Evolutionary conservation across 495 filamentous ascomycete genomes (phyloP).

Genomic region (Parachaetomium inaequale): DNA sequence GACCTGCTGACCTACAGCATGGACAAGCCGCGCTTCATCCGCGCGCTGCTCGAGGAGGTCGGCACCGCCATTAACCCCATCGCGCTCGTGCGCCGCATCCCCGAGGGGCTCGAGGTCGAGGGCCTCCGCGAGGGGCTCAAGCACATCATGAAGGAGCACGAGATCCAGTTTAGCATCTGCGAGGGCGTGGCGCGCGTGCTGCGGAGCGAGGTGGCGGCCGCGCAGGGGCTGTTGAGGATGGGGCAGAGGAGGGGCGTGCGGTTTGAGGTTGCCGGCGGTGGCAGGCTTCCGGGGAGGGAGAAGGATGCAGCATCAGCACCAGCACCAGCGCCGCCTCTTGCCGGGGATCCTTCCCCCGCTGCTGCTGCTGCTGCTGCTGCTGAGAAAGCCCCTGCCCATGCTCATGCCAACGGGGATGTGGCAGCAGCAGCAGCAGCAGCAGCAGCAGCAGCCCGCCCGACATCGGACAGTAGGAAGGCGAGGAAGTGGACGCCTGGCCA

Average conservation of each 20-base stretch:
- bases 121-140: slow-evolving; percentile 80
- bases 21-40: slow-evolving; percentile 93
- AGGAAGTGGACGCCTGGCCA: slow-evolving; percentile 45
- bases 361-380: slow-evolving; percentile 12
- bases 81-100: slow-evolving; percentile 82
- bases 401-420: slow-evolving; percentile 18
- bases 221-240: slow-evolving; percentile 70
- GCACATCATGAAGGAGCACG: slow-evolving; percentile 85
- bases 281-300: slow-evolving; percentile 7
- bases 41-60: slow-evolving; percentile 86
- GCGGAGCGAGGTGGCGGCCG: slow-evolving; percentile 76
- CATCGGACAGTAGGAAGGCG: slow-evolving; percentile 1
- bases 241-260: slow-evolving; percentile 82
- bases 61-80: slow-evolving; percentile 90
- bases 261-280: slow-evolving; percentile 64
- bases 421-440: slow-evolving; percentile 9
- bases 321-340: background rate
- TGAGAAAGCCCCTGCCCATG: background rate
- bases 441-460: too few species aligned
- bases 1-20: slow-evolving; percentile 92
- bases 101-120: slow-evolving; percentile 84
- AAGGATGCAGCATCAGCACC: slow-evolving; percentile 22
- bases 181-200: slow-evolving; percentile 85
- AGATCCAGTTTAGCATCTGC: slow-evolving; percentile 86
- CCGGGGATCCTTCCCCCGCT: background rate